Base-by-base conservation (phyloP, 169 alveolate species). In the Theileria equi region DNA sequence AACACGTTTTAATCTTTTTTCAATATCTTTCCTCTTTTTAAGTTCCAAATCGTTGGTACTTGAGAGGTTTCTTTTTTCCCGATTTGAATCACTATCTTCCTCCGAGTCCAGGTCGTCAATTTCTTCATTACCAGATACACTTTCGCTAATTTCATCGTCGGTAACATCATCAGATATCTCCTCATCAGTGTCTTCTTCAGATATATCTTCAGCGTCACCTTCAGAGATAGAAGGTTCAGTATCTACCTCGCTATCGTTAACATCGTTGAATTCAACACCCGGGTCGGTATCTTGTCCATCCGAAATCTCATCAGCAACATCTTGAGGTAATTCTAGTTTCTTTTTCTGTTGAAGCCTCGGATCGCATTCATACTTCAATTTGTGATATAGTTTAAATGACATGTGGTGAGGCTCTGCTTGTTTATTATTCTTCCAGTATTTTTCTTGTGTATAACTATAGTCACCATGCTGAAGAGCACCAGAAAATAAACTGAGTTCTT, bases 401-500 rank as follows among this genome's bases (percentile, higher is more conserved):
- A 25, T 26, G 49, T 74, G 80, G 59, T 74, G 73, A 21, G 69
- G 71, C 55, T 40, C 17, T 1, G 73, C 54, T 57, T 48, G 36
- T 17, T 54, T 50, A 43, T 49, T 41, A n/a, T 35, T 61, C 16
- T 34, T 62, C 84, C 84, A 74, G 34, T 74, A 74, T 8, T 68
- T 40, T 25, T 40, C 60, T 35, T 41, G 61, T 4, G 84, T 64
- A 60, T 74, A 74, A 8, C 17, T 68, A 23, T 49, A 34, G 52
- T 38, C 79, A 17, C 70, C 79, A 34, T 38, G 36, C 66, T 50
- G n/a, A 7, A 62, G 47, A 38, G 50, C 53, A 17, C 72, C 55
- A 21, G 78, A 47, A n/a, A 64, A 45, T 19, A 61, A 71, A 23
- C 80, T 69, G 19, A 74, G 44, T 57, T 74, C 80, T 21, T 74